These are phyloP conservation scores for Botrytis deweyae DNA, from an alignment of 2,329 filamentous ascomycete genomes.

Conservation along the genomic window DNA sequence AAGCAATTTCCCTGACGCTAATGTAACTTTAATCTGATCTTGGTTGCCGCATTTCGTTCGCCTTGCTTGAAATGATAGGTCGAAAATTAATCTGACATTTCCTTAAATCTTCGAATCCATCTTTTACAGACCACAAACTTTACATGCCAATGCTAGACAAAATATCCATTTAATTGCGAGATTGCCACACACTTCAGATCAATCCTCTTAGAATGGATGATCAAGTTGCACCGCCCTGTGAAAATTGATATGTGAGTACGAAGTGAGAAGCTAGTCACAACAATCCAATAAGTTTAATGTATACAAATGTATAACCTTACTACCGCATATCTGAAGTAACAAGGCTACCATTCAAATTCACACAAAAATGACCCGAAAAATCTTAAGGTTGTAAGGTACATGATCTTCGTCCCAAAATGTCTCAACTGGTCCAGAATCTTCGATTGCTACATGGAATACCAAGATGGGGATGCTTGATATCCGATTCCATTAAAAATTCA, in stretches of 20 bases:
- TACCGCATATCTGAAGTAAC: constrained; percentile 14
- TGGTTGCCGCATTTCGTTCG: constrained; percentile 12
- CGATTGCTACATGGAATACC: not conserved
- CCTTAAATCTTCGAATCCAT: not conserved
- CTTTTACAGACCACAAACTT: not conserved
- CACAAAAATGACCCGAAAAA: constrained; percentile 5
- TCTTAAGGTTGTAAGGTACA: not conserved
- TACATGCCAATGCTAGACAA: constrained; percentile 3
- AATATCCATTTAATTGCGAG: constrained; percentile 6
- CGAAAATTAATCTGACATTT: constrained; percentile 6
- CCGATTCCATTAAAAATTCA: not conserved
- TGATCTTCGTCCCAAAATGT: constrained; percentile 9
- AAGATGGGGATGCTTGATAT: constrained; percentile 9
- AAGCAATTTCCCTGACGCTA: constrained; percentile 13
- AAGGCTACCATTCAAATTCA: constrained; percentile 7
- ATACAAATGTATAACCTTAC: not conserved
- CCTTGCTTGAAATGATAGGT: constrained; percentile 22
- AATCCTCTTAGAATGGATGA: not conserved
- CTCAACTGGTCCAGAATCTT: constrained; percentile 7
- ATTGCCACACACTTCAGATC: not conserved
- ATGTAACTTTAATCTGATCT: constrained; percentile 24
- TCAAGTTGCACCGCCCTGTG: constrained; percentile 2
- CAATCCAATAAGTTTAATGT: constrained; percentile 8
- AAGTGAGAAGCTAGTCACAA: not conserved
- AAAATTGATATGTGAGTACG: not conserved